phyloP scores from a whole-genome alignment of 139 green algal genomes.

The Chlamydomonas sp. region DNA sequence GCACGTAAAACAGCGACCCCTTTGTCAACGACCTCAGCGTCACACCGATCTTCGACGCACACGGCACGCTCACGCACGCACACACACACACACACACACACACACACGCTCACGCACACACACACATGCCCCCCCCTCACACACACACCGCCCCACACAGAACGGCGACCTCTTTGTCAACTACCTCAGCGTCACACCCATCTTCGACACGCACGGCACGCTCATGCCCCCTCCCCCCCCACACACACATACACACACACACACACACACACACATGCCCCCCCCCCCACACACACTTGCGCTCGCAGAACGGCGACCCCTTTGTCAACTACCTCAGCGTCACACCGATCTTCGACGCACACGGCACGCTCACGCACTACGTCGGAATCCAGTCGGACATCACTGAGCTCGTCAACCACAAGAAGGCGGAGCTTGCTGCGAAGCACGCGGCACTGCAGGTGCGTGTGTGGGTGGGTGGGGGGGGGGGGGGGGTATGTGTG shows the following conservation, averaged over 20 bases:
- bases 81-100: too few species aligned
- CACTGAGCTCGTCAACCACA: constrained; percentile 63
- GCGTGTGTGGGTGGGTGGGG: neutral
- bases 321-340: constrained; percentile 76
- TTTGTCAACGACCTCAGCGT: constrained; percentile 76
- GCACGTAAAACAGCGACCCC: constrained; percentile 50
- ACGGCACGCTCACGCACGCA: constrained; percentile 58
- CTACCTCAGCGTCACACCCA: constrained; percentile 70
- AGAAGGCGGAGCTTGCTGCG: constrained; percentile 52
- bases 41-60: constrained; percentile 59
- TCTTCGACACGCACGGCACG: constrained; percentile 58
- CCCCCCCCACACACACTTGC: too few species aligned
- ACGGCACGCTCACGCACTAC: constrained; percentile 65
- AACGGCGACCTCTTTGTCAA: constrained; percentile 74
- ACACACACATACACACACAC: too few species aligned
- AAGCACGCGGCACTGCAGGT: constrained; percentile 24
- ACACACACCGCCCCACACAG: neutral
- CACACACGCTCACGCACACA: too few species aligned
- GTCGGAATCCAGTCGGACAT: constrained; percentile 81
- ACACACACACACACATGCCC: too few species aligned
- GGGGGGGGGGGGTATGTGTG: too few species aligned
- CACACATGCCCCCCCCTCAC: too few species aligned
- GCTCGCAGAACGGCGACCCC: constrained; percentile 50
- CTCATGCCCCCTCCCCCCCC: constrained; percentile 54
- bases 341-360: constrained; percentile 59